These are phyloP conservation scores for Chrysoporthe puriensis DNA, from an alignment of 2,329 filamentous ascomycete species.

Conservation along the genomic window DNA sequence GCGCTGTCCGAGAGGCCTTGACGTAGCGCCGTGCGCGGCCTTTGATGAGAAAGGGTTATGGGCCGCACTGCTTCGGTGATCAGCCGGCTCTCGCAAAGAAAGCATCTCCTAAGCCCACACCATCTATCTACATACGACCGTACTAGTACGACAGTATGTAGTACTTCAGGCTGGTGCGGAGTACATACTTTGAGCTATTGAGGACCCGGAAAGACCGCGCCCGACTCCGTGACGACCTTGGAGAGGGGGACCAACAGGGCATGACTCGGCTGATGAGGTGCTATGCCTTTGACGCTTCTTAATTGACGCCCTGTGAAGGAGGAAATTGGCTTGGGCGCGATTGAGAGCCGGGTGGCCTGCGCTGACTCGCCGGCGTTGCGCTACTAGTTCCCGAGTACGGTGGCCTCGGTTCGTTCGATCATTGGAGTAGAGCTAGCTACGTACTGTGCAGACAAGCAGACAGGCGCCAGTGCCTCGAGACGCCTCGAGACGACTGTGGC, in stretches of 20 bases:
- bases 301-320: background rate
- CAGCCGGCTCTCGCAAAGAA: background rate
- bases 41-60: too few relatives aligned
- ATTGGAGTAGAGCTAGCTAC: background rate
- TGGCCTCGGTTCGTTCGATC: background rate
- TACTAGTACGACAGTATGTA: too few relatives aligned
- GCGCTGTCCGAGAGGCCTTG: slow-evolving; percentile 1
- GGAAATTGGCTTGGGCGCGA: background rate
- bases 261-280: slow-evolving; percentile 11
- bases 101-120: too few relatives aligned
- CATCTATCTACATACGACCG: too few relatives aligned
- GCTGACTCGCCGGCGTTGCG: background rate
- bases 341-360: background rate
- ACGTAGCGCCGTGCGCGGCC: background rate
- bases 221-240: slow-evolving; percentile 1
- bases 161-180: background rate
- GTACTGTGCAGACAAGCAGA: background rate
- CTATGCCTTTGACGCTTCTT: background rate
- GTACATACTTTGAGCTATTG: background rate
- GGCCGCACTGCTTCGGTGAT: background rate
- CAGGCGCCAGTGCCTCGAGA: background rate
- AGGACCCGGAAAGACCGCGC: background rate
- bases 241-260: background rate
- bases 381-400: slow-evolving; percentile 1
- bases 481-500: background rate